Evolutionary conservation across 2,329 filamentous ascomycete species (phyloP), one percentile per base, ranked within the genome.

Genomic region (Lithohypha guttulata): DNA sequence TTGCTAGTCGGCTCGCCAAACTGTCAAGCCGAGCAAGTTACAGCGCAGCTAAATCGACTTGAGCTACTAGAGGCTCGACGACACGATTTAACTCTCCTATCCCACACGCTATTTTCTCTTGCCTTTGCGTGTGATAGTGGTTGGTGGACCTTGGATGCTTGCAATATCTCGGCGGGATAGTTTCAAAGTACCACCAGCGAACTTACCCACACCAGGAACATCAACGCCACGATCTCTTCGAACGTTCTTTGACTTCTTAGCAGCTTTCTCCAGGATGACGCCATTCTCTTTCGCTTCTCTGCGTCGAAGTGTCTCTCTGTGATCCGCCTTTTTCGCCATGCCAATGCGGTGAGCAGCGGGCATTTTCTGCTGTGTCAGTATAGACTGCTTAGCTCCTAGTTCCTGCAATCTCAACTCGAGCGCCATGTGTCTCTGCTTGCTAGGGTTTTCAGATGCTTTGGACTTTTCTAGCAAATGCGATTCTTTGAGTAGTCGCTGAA

Each of bases 401-500:
- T 81, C 73, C 57, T 84, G 82, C 33, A 96, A 68, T 42, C 89
- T 81, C 48, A 95, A 64, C 59, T 96, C 89, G 4, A 82, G 75
- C 1, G 87, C 84, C 59, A 83, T 84, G 50, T 84, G 77, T 21
- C 87, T 76, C 51, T 81, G 81, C 52, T 77, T 79, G 39, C 87
- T 87, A 15, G 72, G 66, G 13, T 71, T 68, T 30, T 71, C 69
- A 3, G 70, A 65, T 40, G 69, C 65, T 19, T 66, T 64, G 10
- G 70, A 66, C 1, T 73, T 65, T 33, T 77, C 72, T 42, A 96
- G 77, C 44, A 96, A 79, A 61, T 94, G 86, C 0, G 87, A 95
- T 68, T 98, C 91, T 51, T 80, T 73, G 42, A 98, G 76, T 27
- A 98, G 77, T 32, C 86, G 80, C 59, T 95, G 89, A 10, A 98